Evolutionary conservation across 140 eudicot species (phyloP).

Genomic region (Ambrosia hybrid): DNA sequence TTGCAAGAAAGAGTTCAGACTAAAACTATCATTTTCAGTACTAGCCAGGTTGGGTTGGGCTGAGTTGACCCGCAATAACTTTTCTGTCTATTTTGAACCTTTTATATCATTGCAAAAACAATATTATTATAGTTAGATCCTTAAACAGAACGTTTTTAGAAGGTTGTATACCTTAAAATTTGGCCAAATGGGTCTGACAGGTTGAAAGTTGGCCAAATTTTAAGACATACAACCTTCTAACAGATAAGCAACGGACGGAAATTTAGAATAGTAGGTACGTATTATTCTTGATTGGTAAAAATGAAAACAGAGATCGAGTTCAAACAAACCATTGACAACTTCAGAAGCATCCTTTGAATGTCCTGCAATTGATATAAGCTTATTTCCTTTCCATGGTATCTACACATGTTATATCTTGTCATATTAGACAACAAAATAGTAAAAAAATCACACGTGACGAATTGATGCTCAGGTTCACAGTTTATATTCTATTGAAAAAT

Average conservation of each 20-base stretch:
- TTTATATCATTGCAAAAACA: no score
- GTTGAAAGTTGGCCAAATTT: no score
- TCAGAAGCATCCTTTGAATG: conserved; percentile 96
- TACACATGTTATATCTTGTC: conserved; percentile 29
- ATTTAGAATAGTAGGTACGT: no score
- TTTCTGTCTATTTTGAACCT: no score
- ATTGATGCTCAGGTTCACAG: not conserved
- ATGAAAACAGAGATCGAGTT: conserved; percentile 14
- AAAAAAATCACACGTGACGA: conserved; percentile 6
- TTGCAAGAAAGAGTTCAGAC: no score
- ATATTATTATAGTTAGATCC: no score
- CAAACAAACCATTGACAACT: conserved; percentile 66
- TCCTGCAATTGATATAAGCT: conserved; percentile 95
- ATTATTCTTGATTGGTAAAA: not conserved
- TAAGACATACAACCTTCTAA: no score
- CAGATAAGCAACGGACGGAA: no score
- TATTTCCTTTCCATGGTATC: conserved; percentile 96
- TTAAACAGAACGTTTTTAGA: no score
- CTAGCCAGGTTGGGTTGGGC: no score
- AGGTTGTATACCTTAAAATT: not conserved
- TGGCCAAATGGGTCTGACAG: not conserved
- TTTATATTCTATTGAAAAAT: conserved; percentile 5
- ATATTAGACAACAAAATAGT: conserved; percentile 14
- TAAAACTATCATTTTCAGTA: no score
- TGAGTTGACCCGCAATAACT: no score